A percentile compares a stretch with the other conserved stretches of the same genome.
Conservation (phyloP, 106 monocot species). For the Gastrodia elata region DNA sequence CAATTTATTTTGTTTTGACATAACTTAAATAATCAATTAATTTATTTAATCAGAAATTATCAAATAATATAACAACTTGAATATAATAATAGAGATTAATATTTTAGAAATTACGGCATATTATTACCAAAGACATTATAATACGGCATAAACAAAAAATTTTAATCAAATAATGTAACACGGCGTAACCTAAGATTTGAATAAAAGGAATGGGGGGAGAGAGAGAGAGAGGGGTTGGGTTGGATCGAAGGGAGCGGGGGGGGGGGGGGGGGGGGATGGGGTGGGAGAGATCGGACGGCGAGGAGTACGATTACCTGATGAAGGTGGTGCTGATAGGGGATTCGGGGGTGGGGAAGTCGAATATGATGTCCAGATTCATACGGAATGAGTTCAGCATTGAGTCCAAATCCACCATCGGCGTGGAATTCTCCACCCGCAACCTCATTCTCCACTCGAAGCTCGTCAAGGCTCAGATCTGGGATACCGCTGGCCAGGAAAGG, state of each 20-base stretch:
- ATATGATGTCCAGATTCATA: constrained; percentile 41
- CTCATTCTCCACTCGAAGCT: constrained; percentile 62
- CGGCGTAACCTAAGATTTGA: too few species aligned
- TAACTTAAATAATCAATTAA: too few species aligned
- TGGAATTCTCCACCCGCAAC: constrained; percentile 46
- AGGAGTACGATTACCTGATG: constrained; percentile 31
- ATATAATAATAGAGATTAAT: too few species aligned
- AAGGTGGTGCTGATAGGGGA: constrained; percentile 54
- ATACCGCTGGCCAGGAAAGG: constrained; percentile 89
- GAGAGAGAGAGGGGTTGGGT: too few species aligned
- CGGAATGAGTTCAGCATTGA: constrained; percentile 73
- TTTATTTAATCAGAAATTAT: too few species aligned
- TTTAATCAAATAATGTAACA: too few species aligned
- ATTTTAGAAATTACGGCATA: too few species aligned
- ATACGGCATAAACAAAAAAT: too few species aligned
- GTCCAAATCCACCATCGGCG: constrained; percentile 71
- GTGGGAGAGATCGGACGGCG: not conserved
- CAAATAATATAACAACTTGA: too few species aligned
- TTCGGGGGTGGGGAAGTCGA: constrained; percentile 44
- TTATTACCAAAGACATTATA: too few species aligned
- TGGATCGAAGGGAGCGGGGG: not conserved
- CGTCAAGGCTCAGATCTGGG: constrained; percentile 95
- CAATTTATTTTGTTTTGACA: too few species aligned
- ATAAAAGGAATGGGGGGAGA: too few species aligned
- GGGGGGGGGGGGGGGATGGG: not conserved